Percentiles rank a stretch among this genome's conserved stretches.
Evolutionary conservation across 352 stramenopile genomes (phyloP).

Genomic region (Phytopythium vexans): DNA sequence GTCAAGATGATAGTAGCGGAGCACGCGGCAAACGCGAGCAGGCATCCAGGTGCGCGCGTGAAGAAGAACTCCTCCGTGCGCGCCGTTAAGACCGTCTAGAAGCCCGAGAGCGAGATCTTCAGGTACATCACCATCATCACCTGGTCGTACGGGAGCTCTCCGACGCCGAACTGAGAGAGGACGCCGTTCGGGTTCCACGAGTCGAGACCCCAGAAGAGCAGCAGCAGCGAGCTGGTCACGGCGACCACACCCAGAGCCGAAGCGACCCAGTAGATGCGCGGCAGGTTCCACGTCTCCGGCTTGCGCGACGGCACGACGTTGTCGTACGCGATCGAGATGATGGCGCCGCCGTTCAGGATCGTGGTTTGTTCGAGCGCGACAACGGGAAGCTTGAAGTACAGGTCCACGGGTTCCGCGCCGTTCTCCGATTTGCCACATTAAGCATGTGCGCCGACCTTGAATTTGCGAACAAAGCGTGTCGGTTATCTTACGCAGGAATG

Average conservation of each 20-base stretch:
- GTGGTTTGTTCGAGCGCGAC: constrained; percentile 92
- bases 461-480: no score
- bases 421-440: constrained; percentile 27
- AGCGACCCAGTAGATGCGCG: no score
- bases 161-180: constrained; percentile 52
- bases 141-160: constrained; percentile 84
- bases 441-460: no score
- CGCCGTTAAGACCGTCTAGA: constrained; percentile 91
- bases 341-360: constrained; percentile 93
- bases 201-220: constrained; percentile 83
- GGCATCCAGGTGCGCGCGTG: constrained; percentile 55
- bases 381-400: constrained; percentile 92
- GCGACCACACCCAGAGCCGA: constrained; percentile 65
- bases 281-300: constrained; percentile 73
- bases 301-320: constrained; percentile 68
- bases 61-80: constrained; percentile 85
- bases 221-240: constrained; percentile 79
- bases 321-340: constrained; percentile 91
- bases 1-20: constrained; percentile 82
- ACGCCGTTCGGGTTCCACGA: constrained; percentile 75
- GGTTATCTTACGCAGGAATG: no score
- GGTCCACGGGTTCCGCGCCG: constrained; percentile 44
- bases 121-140: constrained; percentile 94
- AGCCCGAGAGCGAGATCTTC: constrained; percentile 93
- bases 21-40: constrained; percentile 69